phyloP scores from a whole-genome alignment of 2,329 filamentous ascomycete species.

The Knoxdaviesia proteae region DNA sequence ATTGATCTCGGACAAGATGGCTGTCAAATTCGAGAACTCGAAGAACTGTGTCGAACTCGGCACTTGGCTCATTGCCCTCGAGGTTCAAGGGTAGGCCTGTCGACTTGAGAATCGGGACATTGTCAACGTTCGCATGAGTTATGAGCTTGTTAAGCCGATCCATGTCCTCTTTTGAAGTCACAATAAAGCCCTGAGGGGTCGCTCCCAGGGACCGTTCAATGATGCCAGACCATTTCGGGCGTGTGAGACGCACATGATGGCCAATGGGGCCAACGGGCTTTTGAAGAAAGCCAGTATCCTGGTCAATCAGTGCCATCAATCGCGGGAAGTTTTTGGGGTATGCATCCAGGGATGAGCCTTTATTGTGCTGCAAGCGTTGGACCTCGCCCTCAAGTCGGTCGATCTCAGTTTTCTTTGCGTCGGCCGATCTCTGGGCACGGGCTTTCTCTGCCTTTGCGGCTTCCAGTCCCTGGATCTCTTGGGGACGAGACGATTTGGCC shows the following conservation, averaged over 20 bases:
- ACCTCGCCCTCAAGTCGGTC: conserved; percentile 9
- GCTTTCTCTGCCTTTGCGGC: background rate
- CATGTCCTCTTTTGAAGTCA: conserved; percentile 58
- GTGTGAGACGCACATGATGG: conserved; percentile 50
- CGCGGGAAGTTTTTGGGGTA: conserved; percentile 42
- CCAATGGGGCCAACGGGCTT: conserved; percentile 74
- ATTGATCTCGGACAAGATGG: conserved; percentile 52
- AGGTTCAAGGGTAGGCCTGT: conserved; percentile 34
- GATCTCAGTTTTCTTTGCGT: conserved; percentile 8
- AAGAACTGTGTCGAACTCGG: conserved; percentile 54
- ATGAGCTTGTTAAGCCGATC: conserved; percentile 46
- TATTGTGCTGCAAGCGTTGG: conserved; percentile 9
- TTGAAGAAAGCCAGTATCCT: conserved; percentile 45
- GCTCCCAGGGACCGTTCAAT: conserved; percentile 59
- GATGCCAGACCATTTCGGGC: conserved; percentile 66
- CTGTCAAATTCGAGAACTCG: conserved; percentile 67
- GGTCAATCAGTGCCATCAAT: conserved; percentile 47
- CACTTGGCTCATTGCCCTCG: conserved; percentile 50
- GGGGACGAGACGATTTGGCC: background rate
- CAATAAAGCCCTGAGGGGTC: conserved; percentile 57
- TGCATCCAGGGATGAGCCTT: conserved; percentile 38
- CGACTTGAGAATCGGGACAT: conserved; percentile 43
- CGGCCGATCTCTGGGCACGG: conserved; percentile 5
- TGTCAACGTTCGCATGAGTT: conserved; percentile 26
- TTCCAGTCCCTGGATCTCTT: conserved; percentile 1